These are phyloP conservation scores for Alternaria hordeiaustralica DNA, from an alignment of 2,329 filamentous ascomycete genomes.

Conservation along the genomic window DNA sequence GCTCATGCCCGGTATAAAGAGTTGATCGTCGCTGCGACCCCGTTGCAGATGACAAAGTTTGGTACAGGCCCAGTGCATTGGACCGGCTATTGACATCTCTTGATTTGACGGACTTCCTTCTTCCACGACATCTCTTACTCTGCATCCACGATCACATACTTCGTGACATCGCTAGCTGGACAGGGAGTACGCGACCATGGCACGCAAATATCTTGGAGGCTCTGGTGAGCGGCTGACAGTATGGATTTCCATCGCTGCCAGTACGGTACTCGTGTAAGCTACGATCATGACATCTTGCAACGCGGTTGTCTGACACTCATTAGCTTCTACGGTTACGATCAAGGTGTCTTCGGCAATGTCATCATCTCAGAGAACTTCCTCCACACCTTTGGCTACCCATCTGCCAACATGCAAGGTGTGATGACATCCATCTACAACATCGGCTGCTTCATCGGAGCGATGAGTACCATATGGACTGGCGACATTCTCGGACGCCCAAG, in stretches of 20 bases:
- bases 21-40: constrained; percentile 2
- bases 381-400: constrained; percentile 35
- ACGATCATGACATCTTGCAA: neutral
- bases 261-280: constrained; percentile 53
- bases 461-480: constrained; percentile 56
- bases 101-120: neutral
- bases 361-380: constrained; percentile 44
- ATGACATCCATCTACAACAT: constrained; percentile 52
- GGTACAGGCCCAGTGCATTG: constrained; percentile 8
- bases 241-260: constrained; percentile 60
- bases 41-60: neutral
- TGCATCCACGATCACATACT: neutral
- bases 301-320: neutral
- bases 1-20: constrained; percentile 16
- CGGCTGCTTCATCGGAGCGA: constrained; percentile 55
- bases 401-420: constrained; percentile 46
- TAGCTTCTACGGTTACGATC: constrained; percentile 54
- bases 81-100: neutral
- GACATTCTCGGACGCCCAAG: constrained; percentile 65
- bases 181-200: constrained; percentile 39
- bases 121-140: neutral
- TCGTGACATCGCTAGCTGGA: neutral
- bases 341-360: constrained; percentile 46
- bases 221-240: constrained; percentile 59
- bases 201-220: constrained; percentile 58